These are phyloP conservation scores for Artemisia annua DNA, from an alignment of 129 eudicot genomes.

Conservation along the genomic window DNA sequence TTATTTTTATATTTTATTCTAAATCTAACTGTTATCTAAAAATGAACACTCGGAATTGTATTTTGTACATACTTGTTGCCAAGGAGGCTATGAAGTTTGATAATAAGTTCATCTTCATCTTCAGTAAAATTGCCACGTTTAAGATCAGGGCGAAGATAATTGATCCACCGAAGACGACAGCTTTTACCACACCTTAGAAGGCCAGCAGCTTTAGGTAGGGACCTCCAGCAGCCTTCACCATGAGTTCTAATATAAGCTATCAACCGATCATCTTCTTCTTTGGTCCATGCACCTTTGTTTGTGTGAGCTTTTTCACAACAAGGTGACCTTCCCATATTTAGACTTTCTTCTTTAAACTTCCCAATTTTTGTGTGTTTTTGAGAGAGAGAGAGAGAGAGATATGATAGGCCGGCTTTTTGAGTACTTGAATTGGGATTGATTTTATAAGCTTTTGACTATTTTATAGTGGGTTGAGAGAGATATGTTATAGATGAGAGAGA, in stretches of 20 bases:
- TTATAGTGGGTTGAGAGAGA: conserved; percentile 25
- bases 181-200: conserved; percentile 98
- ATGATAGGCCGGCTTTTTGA: conserved; percentile 38
- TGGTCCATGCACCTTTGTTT: conserved; percentile 99
- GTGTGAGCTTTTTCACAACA: conserved; percentile 99
- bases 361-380: conserved; percentile 7
- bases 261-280: conserved; percentile 95
- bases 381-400: neutral
- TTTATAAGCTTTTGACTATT: conserved; percentile 78
- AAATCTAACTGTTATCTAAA: no score
- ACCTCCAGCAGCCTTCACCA: conserved; percentile 99
- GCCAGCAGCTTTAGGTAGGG: conserved; percentile 98
- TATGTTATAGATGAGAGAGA: conserved; percentile 15
- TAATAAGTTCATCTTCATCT: conserved; percentile 92
- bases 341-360: neutral
- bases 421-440: conserved; percentile 64
- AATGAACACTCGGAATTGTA: no score
- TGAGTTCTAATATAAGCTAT: conserved; percentile 79
- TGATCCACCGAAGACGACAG: conserved; percentile 98
- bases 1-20: no score
- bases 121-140: conserved; percentile 92
- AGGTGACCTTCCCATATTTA: conserved; percentile 92
- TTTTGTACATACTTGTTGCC: conserved; percentile 80
- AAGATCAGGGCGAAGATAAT: conserved; percentile 88
- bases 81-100: conserved; percentile 85